phyloP scores from a whole-genome alignment of 495 filamentous ascomycete genomes.

The Platismatia glauca region DNA sequence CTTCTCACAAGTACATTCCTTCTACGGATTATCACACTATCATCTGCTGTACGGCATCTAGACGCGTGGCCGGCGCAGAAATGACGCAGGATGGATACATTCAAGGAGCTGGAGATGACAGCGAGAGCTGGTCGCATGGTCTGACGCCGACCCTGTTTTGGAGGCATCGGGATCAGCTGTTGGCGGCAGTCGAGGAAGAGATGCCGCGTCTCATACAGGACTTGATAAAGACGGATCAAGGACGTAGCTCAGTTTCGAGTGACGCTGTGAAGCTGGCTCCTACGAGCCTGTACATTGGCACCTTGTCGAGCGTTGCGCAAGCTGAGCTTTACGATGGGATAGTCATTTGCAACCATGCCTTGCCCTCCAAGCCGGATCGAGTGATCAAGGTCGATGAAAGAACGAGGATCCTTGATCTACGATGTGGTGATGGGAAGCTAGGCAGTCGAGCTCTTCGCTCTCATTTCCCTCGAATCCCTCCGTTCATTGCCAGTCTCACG shows the following conservation, averaged over 20 bases:
- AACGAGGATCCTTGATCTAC: conserved; percentile 49
- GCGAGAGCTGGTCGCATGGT: conserved; percentile 77
- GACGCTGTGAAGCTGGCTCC: conserved; percentile 19
- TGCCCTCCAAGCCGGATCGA: conserved; percentile 28
- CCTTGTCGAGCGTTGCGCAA: background rate
- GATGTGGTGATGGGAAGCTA: conserved; percentile 55
- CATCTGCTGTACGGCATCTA: conserved; percentile 73
- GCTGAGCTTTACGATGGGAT: conserved; percentile 34
- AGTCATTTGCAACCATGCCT: conserved; percentile 36
- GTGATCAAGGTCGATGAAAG: conserved; percentile 24
- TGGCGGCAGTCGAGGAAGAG: conserved; percentile 53
- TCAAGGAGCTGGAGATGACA: conserved; percentile 90
- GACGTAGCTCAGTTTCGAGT: conserved; percentile 31
- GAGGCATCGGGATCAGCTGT: conserved; percentile 48
- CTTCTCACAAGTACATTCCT: conserved; percentile 16
- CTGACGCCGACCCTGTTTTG: conserved; percentile 74
- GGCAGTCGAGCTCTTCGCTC: conserved; percentile 67
- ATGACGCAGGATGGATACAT: conserved; percentile 71
- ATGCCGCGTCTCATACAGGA: conserved; percentile 53
- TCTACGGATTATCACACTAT: conserved; percentile 49
- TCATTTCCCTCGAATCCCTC: conserved; percentile 49
- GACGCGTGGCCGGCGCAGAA: conserved; percentile 55
- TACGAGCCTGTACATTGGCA: conserved; percentile 33
- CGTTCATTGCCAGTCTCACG: conserved; percentile 31
- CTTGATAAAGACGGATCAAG: conserved; percentile 36